phyloP scores from a whole-genome alignment of 441 rosid species.

The Jatropha podagrica region DNA sequence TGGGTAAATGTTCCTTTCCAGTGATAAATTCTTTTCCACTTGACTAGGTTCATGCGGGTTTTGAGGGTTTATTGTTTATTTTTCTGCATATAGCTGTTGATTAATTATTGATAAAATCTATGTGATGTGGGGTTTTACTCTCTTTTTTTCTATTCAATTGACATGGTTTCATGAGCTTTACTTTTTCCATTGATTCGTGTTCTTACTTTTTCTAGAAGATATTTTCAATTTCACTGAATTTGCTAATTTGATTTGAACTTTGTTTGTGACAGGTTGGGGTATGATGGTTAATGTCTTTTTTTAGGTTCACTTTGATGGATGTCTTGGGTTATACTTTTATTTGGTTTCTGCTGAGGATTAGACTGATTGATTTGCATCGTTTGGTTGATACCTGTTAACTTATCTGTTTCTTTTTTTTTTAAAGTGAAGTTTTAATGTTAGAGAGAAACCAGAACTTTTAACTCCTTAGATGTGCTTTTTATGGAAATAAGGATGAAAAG shows the following conservation, averaged over 20 bases:
- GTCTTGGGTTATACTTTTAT: background rate
- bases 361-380: background rate
- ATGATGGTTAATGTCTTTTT: background rate
- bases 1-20: background rate
- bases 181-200: background rate
- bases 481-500: too few species aligned
- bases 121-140: background rate
- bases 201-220: background rate
- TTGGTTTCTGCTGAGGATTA: background rate
- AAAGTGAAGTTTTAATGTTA: background rate
- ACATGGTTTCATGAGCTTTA: conserved; percentile 1
- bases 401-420: background rate
- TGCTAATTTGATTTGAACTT: background rate
- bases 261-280: background rate
- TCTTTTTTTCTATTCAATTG: background rate
- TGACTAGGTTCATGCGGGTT: background rate
- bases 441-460: background rate
- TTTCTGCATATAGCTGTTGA: background rate
- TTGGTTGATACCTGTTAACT: background rate
- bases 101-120: background rate
- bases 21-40: background rate
- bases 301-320: conserved; percentile 6
- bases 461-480: too few species aligned
- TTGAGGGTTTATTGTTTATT: background rate
- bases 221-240: background rate